Evolutionary conservation across 2,329 filamentous ascomycete genomes (phyloP), one percentile per base, ranked within the genome.

Genomic region (Aspergillus fructus): DNA sequence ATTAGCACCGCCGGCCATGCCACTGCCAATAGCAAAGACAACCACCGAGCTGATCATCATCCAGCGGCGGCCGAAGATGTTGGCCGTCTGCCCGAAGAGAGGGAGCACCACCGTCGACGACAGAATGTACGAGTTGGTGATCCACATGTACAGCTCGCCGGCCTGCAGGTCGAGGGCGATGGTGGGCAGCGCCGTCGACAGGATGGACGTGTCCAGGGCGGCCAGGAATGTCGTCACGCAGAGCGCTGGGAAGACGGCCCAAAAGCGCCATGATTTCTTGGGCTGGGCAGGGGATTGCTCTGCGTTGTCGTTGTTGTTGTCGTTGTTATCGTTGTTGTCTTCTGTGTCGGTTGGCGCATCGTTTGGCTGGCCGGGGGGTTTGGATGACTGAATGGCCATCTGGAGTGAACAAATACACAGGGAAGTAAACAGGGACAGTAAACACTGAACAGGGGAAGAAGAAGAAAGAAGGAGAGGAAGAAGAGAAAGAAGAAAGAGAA

Each of bases 1-100:
- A 21, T 69, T 63, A 2, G 71, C 58, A 2, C 69, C 61, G 6
- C 68, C 68, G 49, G 71, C 75, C 9, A 78, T 61, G 17, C 76
- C 66, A 4, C 73, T 74, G 24, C 78, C 78, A 1, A 73, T 53
- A 1, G 72, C 76, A 66, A 81, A 81, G 59, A 80, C 66, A 3
- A 71, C 41, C 0, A 81, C 62, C 1, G 73, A 73, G 1, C 64
- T 56, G 9, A 79, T 62, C 37, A 79, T 68, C 53, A 76, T 68
- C 45, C 68, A 64, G 48, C 74, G 74, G 24, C 79, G 76, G 5
- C 79, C 79, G 52, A 82, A 79, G 13, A 55, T 43, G 13, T 62
- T 42, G 41, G 59, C 42, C 11, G 55, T 37, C 47, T 49, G 49
- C 15, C 59, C 61, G 9, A 47, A 43, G 3, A 61, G 47, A 8